Conservation (phyloP, 352 stramenopile species). For the Thalassiosira mediterranea region DNA sequence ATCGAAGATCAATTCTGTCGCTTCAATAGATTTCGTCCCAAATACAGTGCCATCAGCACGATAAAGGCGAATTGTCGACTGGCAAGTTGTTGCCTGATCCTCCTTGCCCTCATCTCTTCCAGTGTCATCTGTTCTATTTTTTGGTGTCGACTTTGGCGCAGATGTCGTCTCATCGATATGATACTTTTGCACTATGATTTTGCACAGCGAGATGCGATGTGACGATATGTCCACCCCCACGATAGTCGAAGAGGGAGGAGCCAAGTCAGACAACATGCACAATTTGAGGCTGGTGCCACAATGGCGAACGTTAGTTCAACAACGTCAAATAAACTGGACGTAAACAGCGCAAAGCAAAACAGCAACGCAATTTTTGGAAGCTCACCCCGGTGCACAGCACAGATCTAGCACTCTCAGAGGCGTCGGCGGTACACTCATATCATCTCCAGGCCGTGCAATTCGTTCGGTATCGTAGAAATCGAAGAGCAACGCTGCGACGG, state of each 20-base stretch:
- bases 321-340: too few relatives aligned
- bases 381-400: slow-evolving; percentile 89
- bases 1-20: slow-evolving; percentile 66
- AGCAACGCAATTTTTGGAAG: neutral
- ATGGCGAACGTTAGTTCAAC: too few relatives aligned
- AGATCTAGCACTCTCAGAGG: slow-evolving; percentile 90
- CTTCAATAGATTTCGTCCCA: slow-evolving; percentile 43
- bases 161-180: slow-evolving; percentile 74
- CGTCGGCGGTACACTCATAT: neutral
- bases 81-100: neutral
- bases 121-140: neutral
- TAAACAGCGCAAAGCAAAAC: too few relatives aligned
- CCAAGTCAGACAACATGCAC: slow-evolving; percentile 39
- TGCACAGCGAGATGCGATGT: slow-evolving; percentile 86
- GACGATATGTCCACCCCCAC: slow-evolving; percentile 89
- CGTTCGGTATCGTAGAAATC: slow-evolving; percentile 51
- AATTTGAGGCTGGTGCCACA: slow-evolving; percentile 34
- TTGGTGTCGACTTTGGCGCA: slow-evolving; percentile 13
- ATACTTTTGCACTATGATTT: slow-evolving; percentile 92
- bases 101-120: neutral
- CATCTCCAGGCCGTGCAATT: slow-evolving; percentile 5
- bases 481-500: slow-evolving; percentile 67
- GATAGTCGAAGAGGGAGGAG: slow-evolving; percentile 37
- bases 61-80: slow-evolving; percentile 64
- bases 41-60: slow-evolving; percentile 75